These are phyloP conservation scores for Annulohypoxylon bovei DNA, from an alignment of 495 filamentous ascomycete species.

Conservation along the genomic window DNA sequence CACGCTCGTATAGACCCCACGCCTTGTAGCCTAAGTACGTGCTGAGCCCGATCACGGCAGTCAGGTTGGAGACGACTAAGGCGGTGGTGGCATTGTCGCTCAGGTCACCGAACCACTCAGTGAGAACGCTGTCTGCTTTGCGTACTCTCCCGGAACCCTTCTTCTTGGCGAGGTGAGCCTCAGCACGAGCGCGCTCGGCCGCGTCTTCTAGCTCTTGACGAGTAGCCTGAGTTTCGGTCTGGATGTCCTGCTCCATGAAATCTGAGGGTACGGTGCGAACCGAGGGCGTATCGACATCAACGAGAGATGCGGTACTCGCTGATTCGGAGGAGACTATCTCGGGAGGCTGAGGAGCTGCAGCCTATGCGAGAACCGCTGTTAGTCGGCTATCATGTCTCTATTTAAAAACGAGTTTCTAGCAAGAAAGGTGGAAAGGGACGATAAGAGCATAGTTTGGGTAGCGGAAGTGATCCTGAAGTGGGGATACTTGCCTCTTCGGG, in stretches of 20 bases:
- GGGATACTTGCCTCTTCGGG: constrained; percentile 69
- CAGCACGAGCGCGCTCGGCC: constrained; percentile 53
- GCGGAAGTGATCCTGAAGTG: background rate
- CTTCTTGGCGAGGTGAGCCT: constrained; percentile 63
- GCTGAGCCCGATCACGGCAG: constrained; percentile 57
- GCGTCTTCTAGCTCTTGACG: constrained; percentile 57
- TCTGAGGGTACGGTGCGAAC: constrained; percentile 74
- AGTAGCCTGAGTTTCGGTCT: constrained; percentile 77
- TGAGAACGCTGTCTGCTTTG: constrained; percentile 54
- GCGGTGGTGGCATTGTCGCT: constrained; percentile 50
- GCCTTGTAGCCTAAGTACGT: constrained; percentile 58
- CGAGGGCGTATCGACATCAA: constrained; percentile 81
- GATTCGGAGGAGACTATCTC: constrained; percentile 68
- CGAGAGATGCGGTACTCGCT: constrained; percentile 67
- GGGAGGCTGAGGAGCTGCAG: constrained; percentile 72
- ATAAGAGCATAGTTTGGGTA: background rate
- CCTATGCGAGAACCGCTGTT: constrained; percentile 41
- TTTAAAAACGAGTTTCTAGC: background rate
- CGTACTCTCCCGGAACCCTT: constrained; percentile 50
- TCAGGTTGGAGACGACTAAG: constrained; percentile 51
- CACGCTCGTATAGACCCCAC: constrained; percentile 64
- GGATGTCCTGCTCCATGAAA: constrained; percentile 68
- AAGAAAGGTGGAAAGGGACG: background rate
- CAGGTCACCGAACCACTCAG: constrained; percentile 46
- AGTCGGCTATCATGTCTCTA: constrained; percentile 23